Evolutionary conservation across 768 basidiomycete genomes (phyloP).

Genomic region (Naganishia friedmannii): DNA sequence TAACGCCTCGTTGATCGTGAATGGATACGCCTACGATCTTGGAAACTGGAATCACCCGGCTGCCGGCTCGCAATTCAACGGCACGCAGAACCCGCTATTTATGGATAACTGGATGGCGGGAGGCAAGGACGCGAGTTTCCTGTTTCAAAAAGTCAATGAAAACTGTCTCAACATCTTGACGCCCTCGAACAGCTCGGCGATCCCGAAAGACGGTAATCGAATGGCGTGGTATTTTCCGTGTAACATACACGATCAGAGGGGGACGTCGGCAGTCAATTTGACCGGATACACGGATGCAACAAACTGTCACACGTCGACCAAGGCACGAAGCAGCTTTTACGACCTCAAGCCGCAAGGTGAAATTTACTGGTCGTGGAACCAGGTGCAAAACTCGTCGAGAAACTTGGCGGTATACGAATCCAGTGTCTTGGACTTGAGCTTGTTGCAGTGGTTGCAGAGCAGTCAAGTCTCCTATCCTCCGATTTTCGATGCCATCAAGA

Average conservation of each 20-base stretch:
- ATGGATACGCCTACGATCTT: slow-evolving; percentile 91
- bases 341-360: slow-evolving; percentile 65
- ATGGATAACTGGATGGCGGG: slow-evolving; percentile 71
- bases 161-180: slow-evolving; percentile 76
- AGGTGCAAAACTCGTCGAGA: slow-evolving; percentile 64
- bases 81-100: slow-evolving; percentile 76
- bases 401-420: slow-evolving; percentile 87
- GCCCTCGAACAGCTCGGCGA: slow-evolving; percentile 66
- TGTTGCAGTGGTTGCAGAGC: slow-evolving; percentile 78
- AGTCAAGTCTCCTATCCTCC: slow-evolving; percentile 77
- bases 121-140: slow-evolving; percentile 85
- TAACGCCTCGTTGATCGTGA: slow-evolving; percentile 80
- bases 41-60: slow-evolving; percentile 78
- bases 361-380: slow-evolving; percentile 91
- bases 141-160: slow-evolving; percentile 89
- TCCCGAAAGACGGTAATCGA: slow-evolving; percentile 61
- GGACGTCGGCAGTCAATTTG: slow-evolving; percentile 62
- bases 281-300: slow-evolving; percentile 65
- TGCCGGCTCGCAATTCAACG: slow-evolving; percentile 67
- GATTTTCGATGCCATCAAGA: slow-evolving; percentile 74
- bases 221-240: slow-evolving; percentile 98
- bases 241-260: slow-evolving; percentile 77
- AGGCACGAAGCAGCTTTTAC: slow-evolving; percentile 60
- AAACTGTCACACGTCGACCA: slow-evolving; percentile 68
- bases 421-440: slow-evolving; percentile 86